Evolutionary conservation across 495 filamentous ascomycete species (phyloP).

Genomic region (Clohesyomyces aquaticus): DNA sequence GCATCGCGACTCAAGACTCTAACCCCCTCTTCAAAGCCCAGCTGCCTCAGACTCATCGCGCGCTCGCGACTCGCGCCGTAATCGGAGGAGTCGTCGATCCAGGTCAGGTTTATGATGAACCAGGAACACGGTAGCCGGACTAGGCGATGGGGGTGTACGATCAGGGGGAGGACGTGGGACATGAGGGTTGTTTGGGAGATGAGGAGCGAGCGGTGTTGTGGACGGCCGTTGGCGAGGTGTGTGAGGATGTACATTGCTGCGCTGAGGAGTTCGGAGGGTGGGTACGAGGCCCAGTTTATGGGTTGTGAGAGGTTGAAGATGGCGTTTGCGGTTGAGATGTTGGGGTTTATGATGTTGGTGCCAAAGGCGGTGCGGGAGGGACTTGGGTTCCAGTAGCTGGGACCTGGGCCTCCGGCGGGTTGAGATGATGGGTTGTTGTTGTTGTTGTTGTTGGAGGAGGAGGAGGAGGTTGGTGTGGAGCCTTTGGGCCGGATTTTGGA

Average conservation of each 20-base stretch:
- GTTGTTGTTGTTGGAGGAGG: neutral
- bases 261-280: conserved; percentile 66
- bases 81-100: conserved; percentile 73
- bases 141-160: conserved; percentile 68
- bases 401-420: no score
- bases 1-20: conserved; percentile 66
- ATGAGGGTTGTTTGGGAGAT: conserved; percentile 64
- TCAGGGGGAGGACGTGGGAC: conserved; percentile 57
- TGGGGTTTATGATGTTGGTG: neutral
- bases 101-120: conserved; percentile 81
- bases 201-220: conserved; percentile 76
- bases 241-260: conserved; percentile 76
- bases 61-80: conserved; percentile 62
- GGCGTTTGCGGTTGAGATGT: conserved; percentile 2
- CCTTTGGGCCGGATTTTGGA: conserved; percentile 61
- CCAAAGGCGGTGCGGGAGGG: conserved; percentile 2
- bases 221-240: conserved; percentile 79
- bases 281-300: conserved; percentile 26
- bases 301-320: conserved; percentile 6
- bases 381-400: conserved; percentile 20
- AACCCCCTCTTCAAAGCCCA: conserved; percentile 72
- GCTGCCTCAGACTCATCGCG: conserved; percentile 64
- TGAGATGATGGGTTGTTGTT: no score
- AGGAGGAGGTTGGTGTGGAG: neutral
- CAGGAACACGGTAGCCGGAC: conserved; percentile 78